A percentile compares a stretch with the other conserved stretches of the same genome.
phyloP scores from a whole-genome alignment of 805 yeast species.

The Wickerhamiella nectarea region DNA sequence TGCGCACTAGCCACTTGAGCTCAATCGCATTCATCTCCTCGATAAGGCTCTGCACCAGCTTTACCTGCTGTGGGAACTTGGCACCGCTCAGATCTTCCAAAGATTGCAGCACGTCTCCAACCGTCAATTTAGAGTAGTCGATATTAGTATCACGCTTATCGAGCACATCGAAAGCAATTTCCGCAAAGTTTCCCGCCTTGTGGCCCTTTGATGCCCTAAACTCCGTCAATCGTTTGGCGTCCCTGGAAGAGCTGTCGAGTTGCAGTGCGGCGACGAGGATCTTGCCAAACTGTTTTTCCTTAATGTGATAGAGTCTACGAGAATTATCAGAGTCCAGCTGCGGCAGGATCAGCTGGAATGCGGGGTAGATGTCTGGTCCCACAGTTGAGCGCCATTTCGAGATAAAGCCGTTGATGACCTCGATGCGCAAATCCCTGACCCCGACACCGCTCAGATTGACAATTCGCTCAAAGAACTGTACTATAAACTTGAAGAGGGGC shows the following conservation, averaged over 20 bases:
- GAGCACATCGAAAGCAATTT: slow-evolving; percentile 37
- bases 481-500: slow-evolving; percentile 5
- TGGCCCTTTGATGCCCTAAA: slow-evolving; percentile 36
- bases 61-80: slow-evolving; percentile 30
- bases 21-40: slow-evolving; percentile 46
- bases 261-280: slow-evolving; percentile 37
- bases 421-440: slow-evolving; percentile 1
- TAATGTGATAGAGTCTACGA: slow-evolving; percentile 42
- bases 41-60: slow-evolving; percentile 37
- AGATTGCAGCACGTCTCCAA: slow-evolving; percentile 37
- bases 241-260: slow-evolving; percentile 47
- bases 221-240: slow-evolving; percentile 36
- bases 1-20: slow-evolving; percentile 52
- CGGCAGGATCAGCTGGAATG: slow-evolving; percentile 46
- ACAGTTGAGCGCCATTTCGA: slow-evolving; percentile 39
- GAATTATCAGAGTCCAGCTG: slow-evolving; percentile 38
- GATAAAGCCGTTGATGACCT: slow-evolving; percentile 31
- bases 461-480: slow-evolving; percentile 5
- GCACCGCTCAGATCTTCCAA: slow-evolving; percentile 34
- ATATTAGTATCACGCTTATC: slow-evolving; percentile 34
- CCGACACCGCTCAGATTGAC: slow-evolving; percentile 5
- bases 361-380: slow-evolving; percentile 55
- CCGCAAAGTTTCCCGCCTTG: slow-evolving; percentile 35
- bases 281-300: slow-evolving; percentile 47
- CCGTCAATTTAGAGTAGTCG: slow-evolving; percentile 28